These are phyloP conservation scores for Marsdenia floribunda DNA, from an alignment of 257 asterid genomes.

Conservation along the genomic window DNA sequence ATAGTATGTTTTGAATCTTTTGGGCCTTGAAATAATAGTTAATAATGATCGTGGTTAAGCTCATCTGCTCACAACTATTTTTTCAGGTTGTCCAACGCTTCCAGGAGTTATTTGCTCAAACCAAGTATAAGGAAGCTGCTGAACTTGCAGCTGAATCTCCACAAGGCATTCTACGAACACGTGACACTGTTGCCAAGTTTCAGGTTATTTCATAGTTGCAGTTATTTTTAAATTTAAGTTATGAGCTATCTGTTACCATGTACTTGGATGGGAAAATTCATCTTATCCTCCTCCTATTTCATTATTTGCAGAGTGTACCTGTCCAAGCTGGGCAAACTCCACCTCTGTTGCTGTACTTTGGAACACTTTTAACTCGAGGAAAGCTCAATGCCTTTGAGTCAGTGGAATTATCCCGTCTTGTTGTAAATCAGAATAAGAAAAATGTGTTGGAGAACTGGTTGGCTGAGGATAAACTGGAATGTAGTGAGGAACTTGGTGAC, in stretches of 20 bases:
- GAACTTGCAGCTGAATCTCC: constrained; percentile 99
- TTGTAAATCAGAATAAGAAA: constrained; percentile 96
- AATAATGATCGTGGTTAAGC: background rate
- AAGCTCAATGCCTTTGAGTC: constrained; percentile 97
- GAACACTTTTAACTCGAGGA: constrained; percentile 89
- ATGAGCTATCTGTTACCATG: background rate
- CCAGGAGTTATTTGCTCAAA: constrained; percentile 98
- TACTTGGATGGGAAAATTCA: background rate
- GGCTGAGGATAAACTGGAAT: constrained; percentile 98
- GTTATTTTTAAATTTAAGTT: background rate
- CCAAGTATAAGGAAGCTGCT: constrained; percentile 98
- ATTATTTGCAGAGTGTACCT: constrained; percentile 83
- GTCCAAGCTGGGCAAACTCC: constrained; percentile 99
- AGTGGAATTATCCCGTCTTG: constrained; percentile 91
- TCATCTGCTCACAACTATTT: constrained; percentile 6
- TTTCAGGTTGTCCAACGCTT: constrained; percentile 93
- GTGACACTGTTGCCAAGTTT: constrained; percentile 96
- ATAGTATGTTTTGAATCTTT: background rate
- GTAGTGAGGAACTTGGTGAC: constrained; percentile 99
- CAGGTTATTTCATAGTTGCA: constrained; percentile 45
- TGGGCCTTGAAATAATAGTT: background rate
- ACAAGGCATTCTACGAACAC: constrained; percentile 94
- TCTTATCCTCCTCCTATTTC: background rate
- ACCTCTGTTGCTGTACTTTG: constrained; percentile 94
- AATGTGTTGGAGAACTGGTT: constrained; percentile 96